Evolutionary conservation across 306 rosid genomes (phyloP).

Genomic region (Vigna nakashimae): DNA sequence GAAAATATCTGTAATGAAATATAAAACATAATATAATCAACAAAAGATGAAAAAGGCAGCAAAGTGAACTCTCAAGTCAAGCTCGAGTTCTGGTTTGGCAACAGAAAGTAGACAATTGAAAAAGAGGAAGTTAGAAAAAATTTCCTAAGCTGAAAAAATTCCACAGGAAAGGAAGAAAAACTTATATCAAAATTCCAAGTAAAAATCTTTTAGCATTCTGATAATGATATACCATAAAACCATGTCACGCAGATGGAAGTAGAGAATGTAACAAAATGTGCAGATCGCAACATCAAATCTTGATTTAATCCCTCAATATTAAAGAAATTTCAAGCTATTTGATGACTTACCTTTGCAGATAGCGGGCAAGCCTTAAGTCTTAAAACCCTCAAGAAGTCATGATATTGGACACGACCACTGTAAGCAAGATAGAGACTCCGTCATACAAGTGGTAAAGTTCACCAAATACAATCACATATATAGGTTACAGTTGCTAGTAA

Average conservation of each 20-base stretch:
- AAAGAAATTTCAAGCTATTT: conserved; percentile 22
- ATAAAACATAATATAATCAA: background rate
- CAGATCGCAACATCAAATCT: conserved; percentile 5
- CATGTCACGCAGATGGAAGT: background rate
- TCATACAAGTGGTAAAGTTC: conserved; percentile 6
- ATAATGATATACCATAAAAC: conserved; percentile 5
- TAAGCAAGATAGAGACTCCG: conserved; percentile 40
- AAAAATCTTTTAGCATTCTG: conserved; percentile 21
- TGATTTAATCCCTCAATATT: conserved; percentile 15
- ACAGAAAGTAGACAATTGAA: background rate
- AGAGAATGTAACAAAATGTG: conserved; percentile 18
- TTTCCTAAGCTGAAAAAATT: conserved; percentile 19
- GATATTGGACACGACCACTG: conserved; percentile 83
- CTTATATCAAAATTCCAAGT: conserved; percentile 23
- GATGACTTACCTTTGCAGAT: conserved; percentile 76
- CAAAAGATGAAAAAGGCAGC: conserved; percentile 1
- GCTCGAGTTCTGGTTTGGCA: conserved; percentile 28
- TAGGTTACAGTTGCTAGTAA: conserved; percentile 23
- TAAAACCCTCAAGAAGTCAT: conserved; percentile 73
- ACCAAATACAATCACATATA: conserved; percentile 8
- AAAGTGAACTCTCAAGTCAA: background rate
- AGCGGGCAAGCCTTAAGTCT: conserved; percentile 70
- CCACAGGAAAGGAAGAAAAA: conserved; percentile 9
- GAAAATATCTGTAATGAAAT: conserved; percentile 69
- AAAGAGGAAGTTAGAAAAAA: conserved; percentile 10